Evolutionary conservation across 192 early-diverging fungal genomes (phyloP).

Genomic region (Obelidium mucronatum): DNA sequence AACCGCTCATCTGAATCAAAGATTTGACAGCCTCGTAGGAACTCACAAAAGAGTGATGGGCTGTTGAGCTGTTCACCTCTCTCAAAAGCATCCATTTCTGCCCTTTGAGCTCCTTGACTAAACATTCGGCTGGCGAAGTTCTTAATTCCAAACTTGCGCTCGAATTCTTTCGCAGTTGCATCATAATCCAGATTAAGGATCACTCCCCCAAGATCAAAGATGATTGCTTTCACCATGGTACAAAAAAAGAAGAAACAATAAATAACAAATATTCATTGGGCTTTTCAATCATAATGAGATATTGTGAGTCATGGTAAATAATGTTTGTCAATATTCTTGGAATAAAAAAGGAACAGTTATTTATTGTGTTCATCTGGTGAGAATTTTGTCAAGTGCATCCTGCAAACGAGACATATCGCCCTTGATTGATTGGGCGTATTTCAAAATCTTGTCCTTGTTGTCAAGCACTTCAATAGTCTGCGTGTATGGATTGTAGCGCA

Average conservation of each 20-base stretch:
- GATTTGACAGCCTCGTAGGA: background rate
- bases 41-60: background rate
- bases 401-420: slow-evolving; percentile 19
- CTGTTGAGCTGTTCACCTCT: background rate
- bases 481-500: slow-evolving; percentile 91
- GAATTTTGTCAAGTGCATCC: slow-evolving; percentile 22
- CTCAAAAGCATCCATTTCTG: slow-evolving; percentile 8
- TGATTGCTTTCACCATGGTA: slow-evolving; percentile 3
- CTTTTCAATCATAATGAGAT: too few relatives aligned
- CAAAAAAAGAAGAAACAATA: too few relatives aligned
- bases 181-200: slow-evolving; percentile 17
- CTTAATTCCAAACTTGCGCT: background rate
- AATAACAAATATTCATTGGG: too few relatives aligned
- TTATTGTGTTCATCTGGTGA: background rate
- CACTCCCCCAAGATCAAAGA: slow-evolving; percentile 22
- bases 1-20: slow-evolving; percentile 1
- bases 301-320: too few relatives aligned
- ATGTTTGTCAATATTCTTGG: background rate
- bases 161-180: background rate
- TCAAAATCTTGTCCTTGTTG: slow-evolving; percentile 68
- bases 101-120: background rate
- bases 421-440: slow-evolving; percentile 13
- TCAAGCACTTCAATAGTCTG: slow-evolving; percentile 92
- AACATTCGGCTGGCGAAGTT: background rate
- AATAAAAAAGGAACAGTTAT: background rate